Conservation (phyloP, 371 early-diverging fungal genomes). For the Conidiobolus incongruus region DNA sequence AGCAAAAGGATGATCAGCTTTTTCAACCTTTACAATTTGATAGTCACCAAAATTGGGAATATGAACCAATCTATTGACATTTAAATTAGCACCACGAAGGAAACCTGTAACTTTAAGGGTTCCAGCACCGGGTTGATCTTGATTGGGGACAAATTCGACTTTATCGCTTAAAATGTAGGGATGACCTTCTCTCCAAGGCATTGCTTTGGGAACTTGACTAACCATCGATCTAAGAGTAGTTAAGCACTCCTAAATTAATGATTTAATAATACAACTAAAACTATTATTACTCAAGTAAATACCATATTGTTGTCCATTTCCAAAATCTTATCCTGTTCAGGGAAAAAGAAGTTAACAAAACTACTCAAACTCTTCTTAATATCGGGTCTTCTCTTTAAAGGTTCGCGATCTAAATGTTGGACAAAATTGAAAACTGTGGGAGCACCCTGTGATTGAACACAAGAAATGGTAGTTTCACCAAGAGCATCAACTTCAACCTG, state of each 20-base stretch:
- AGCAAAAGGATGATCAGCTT: conserved; percentile 7
- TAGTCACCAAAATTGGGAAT: conserved; percentile 80
- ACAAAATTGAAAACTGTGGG: conserved; percentile 40
- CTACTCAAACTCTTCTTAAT: conserved; percentile 59
- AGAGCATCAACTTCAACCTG: conserved; percentile 81
- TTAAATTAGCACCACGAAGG: conserved; percentile 50
- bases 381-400: conserved; percentile 39
- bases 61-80: conserved; percentile 75
- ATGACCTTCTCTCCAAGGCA: conserved; percentile 73
- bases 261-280: not conserved
- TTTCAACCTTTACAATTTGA: conserved; percentile 46
- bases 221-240: conserved; percentile 38
- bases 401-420: conserved; percentile 31
- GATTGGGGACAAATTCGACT: conserved; percentile 27
- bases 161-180: conserved; percentile 69
- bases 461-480: conserved; percentile 55
- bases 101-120: conserved; percentile 62
- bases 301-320: conserved; percentile 24
- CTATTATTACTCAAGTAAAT: not conserved
- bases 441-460: conserved; percentile 72
- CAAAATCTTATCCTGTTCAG: conserved; percentile 46
- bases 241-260: conserved; percentile 15
- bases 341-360: conserved; percentile 72
- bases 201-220: conserved; percentile 43
- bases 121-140: conserved; percentile 20